Conservation (phyloP, 164 flowering plant genomes). For the Umbellularia californica region DNA sequence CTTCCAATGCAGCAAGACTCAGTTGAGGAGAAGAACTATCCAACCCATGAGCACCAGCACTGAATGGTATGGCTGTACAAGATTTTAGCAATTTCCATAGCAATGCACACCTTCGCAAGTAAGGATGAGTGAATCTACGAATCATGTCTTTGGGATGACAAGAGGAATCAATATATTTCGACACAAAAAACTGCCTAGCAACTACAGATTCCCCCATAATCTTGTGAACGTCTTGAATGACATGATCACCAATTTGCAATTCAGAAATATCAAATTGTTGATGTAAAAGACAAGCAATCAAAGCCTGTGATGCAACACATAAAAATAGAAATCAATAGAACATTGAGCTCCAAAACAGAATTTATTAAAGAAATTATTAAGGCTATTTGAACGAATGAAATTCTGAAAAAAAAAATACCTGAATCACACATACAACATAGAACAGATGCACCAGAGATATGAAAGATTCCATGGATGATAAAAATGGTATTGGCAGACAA, state of each 20-base stretch:
- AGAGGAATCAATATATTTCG: conserved; percentile 47
- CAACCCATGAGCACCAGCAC: conserved; percentile 27
- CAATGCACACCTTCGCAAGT: conserved; percentile 78
- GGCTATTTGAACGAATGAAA: not conserved
- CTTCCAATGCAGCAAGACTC: conserved; percentile 24
- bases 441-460: conserved; percentile 73
- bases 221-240: conserved; percentile 48
- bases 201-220: conserved; percentile 35
- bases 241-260: conserved; percentile 30
- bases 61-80: conserved; percentile 43
- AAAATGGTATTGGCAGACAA: conserved; percentile 73
- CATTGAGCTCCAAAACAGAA: conserved; percentile 2
- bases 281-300: conserved; percentile 38
- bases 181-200: conserved; percentile 45
- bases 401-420: conserved; percentile 38
- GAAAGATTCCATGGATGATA: conserved; percentile 56
- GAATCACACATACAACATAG: conserved; percentile 63
- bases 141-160: conserved; percentile 44
- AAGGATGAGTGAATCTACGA: conserved; percentile 65
- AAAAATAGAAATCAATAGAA: not conserved
- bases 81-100: conserved; percentile 62
- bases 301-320: conserved; percentile 44
- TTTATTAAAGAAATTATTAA: not conserved
- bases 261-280: conserved; percentile 22
- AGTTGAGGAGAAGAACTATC: conserved; percentile 25